Conservation (phyloP, 345 rosid genomes). For the Dipteronia dyeriana region DNA sequence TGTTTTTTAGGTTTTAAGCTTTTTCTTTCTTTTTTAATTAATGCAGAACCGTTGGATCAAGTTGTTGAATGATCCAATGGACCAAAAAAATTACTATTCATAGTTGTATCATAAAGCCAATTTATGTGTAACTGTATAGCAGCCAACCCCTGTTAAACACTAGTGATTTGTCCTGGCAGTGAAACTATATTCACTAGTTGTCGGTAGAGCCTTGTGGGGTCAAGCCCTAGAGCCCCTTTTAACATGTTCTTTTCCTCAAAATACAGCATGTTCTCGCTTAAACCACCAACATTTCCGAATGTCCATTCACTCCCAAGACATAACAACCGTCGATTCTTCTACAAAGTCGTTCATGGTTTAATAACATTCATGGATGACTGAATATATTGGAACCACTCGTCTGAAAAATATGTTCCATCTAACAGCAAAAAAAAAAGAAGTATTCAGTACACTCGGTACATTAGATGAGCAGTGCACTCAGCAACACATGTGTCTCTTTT, state of each 20-base stretch:
- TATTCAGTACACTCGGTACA: no score
- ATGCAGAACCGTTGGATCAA: no score
- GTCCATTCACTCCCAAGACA: background rate
- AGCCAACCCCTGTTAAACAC: no score
- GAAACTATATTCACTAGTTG: background rate
- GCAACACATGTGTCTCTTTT: no score
- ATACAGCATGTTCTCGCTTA: slow-evolving; percentile 18
- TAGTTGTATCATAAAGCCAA: no score
- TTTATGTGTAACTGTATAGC: no score
- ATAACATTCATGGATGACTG: background rate
- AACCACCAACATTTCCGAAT: background rate
- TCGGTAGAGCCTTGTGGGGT: slow-evolving; percentile 16
- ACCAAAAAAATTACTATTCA: no score
- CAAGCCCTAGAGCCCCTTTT: background rate
- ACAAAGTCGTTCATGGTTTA: background rate
- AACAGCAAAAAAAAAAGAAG: background rate
- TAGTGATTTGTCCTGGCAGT: no score
- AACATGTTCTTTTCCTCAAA: background rate
- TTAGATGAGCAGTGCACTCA: no score
- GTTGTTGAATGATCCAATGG: no score
- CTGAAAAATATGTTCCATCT: background rate
- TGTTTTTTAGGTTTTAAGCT: no score
- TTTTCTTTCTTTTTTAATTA: no score
- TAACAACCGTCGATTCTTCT: background rate
- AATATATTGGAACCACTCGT: background rate